These are phyloP conservation scores for Emergomyces pasteurianus DNA, from an alignment of 2,329 filamentous ascomycete genomes.

Conservation along the genomic window DNA sequence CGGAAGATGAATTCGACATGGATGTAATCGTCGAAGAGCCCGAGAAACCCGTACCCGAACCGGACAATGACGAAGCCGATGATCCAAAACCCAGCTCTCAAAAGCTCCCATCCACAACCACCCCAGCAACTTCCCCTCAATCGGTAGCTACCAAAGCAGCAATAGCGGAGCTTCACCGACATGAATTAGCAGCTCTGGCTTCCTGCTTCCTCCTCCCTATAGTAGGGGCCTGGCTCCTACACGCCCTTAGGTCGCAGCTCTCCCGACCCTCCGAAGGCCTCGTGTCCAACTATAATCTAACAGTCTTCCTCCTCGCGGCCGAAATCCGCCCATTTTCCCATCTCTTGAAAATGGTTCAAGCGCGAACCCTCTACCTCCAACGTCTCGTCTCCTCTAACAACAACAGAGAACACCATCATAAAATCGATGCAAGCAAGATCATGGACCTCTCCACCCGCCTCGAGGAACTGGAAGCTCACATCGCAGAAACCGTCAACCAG, in stretches of 20 bases:
- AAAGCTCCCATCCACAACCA: constrained; percentile 2
- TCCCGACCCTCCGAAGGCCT: constrained; percentile 74
- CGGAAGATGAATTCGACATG: constrained; percentile 12
- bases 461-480: constrained; percentile 54
- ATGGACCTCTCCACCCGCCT: constrained; percentile 53
- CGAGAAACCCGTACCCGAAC: constrained; percentile 20
- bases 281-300: constrained; percentile 85
- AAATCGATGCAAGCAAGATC: constrained; percentile 25
- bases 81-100: constrained; percentile 10
- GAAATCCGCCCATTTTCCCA: constrained; percentile 77
- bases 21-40: constrained; percentile 21
- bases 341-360: constrained; percentile 65
- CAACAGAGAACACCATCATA: constrained; percentile 22
- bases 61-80: constrained; percentile 11
- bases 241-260: constrained; percentile 67
- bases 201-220: constrained; percentile 71
- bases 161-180: constrained; percentile 53
- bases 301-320: constrained; percentile 76
- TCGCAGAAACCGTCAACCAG: constrained; percentile 27
- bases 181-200: constrained; percentile 62
- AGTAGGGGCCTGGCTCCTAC: constrained; percentile 70
- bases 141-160: constrained; percentile 28
- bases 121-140: constrained; percentile 6
- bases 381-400: constrained; percentile 42
- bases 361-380: constrained; percentile 71